Evolutionary conservation across 257 asterid genomes (phyloP).

Genomic region (Scutellaria baicalensis): DNA sequence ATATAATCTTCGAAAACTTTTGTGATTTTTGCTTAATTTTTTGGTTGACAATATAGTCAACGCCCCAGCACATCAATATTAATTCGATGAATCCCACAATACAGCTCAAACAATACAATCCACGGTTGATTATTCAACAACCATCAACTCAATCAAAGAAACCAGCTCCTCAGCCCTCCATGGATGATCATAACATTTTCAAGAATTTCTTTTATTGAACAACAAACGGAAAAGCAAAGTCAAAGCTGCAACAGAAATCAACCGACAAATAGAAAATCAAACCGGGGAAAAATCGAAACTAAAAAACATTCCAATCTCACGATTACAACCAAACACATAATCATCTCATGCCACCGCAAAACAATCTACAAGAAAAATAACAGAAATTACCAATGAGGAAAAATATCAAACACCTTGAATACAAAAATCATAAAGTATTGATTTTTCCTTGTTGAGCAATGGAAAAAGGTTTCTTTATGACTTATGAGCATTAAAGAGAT

Average conservation of each 20-base stretch:
- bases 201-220: not conserved
- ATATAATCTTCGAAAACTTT: not conserved
- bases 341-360: not conserved
- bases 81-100: not conserved
- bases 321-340: not conserved
- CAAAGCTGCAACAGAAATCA: conserved; percentile 9
- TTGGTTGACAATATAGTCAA: not conserved
- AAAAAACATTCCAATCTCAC: not conserved
- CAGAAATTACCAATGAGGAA: not conserved
- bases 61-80: not conserved
- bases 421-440: not conserved
- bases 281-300: not conserved
- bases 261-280: not conserved
- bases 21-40: not conserved
- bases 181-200: not conserved
- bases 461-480: conserved; percentile 1
- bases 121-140: not conserved
- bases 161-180: not conserved
- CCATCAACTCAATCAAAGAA: not conserved
- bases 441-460: not conserved
- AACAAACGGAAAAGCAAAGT: not conserved
- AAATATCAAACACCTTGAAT: conserved; percentile 4
- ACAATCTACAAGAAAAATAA: not conserved
- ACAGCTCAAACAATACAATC: not conserved
- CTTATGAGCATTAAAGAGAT: not conserved